Evolutionary conservation across 805 yeast genomes (phyloP).

Genomic region (Sugiyamaella marilandica): DNA sequence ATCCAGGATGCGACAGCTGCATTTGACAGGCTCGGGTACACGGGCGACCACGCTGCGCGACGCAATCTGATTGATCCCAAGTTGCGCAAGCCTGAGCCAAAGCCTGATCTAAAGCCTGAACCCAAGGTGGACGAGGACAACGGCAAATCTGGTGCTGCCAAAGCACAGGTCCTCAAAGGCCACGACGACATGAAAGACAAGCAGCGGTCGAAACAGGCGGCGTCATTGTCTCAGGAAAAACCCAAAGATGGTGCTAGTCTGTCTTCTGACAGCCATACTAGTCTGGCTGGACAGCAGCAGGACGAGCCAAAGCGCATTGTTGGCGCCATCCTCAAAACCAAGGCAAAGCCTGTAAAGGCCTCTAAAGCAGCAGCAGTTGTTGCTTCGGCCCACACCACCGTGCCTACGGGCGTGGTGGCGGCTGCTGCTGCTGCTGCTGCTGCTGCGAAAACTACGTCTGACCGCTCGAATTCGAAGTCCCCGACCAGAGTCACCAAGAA

Average conservation of each 20-base stretch:
- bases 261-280: background rate
- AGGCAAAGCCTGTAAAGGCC: background rate
- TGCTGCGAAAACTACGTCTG: background rate
- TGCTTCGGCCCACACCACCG: background rate
- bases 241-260: background rate
- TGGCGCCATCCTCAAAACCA: slow-evolving; percentile 12
- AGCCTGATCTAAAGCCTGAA: background rate
- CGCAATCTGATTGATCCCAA: slow-evolving; percentile 29
- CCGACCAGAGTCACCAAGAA: slow-evolving; percentile 9
- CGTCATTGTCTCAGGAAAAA: background rate
- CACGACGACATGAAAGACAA: background rate
- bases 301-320: slow-evolving; percentile 2
- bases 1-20: slow-evolving; percentile 29
- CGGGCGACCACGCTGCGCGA: slow-evolving; percentile 28
- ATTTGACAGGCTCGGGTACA: slow-evolving; percentile 26
- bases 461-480: slow-evolving; percentile 3
- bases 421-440: slow-evolving; percentile 1
- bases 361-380: background rate
- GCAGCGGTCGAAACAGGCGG: background rate
- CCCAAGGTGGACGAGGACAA: background rate
- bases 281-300: background rate
- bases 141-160: background rate
- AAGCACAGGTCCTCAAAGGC: background rate
- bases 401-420: background rate
- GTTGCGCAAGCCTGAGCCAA: slow-evolving; percentile 12